A percentile compares a stretch with the other conserved stretches of the same genome.
Conservation (phyloP, 2,329 filamentous ascomycete genomes). For the Ophiocordyceps unilateralis region DNA sequence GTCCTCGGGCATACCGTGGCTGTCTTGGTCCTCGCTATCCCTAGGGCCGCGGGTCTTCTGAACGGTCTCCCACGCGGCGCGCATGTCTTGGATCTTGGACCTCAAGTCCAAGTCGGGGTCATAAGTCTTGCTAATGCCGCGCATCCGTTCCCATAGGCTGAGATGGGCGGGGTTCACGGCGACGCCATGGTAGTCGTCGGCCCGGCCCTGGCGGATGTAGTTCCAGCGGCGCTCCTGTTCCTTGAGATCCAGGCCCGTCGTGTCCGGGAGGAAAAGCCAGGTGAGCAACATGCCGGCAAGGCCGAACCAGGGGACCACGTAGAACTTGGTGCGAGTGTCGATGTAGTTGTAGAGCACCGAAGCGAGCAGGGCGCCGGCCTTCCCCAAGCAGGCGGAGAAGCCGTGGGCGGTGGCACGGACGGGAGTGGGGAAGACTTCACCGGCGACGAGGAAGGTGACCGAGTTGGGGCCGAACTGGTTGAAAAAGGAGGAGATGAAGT, state of each 20-base stretch:
- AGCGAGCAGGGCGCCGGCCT: slow-evolving; percentile 72
- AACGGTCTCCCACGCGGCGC: slow-evolving; percentile 39
- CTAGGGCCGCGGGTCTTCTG: slow-evolving; percentile 28
- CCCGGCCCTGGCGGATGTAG: slow-evolving; percentile 64
- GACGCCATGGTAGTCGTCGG: slow-evolving; percentile 77
- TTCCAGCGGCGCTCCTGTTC: slow-evolving; percentile 91
- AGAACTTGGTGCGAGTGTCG: slow-evolving; percentile 65
- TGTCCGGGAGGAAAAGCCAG: slow-evolving; percentile 80
- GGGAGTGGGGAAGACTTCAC: slow-evolving; percentile 89
- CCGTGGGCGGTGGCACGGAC: slow-evolving; percentile 89
- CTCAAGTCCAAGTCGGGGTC: slow-evolving; percentile 68
- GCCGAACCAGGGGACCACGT: slow-evolving; percentile 91
- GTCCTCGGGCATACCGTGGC: slow-evolving; percentile 21
- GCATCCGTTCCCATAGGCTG: slow-evolving; percentile 70
- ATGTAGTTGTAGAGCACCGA: slow-evolving; percentile 94
- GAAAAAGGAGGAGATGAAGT: slow-evolving; percentile 96
- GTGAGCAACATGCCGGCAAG: slow-evolving; percentile 74
- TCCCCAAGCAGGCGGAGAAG: slow-evolving; percentile 82
- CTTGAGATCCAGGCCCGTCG: slow-evolving; percentile 88
- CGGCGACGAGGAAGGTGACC: slow-evolving; percentile 89
- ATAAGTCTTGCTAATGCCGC: slow-evolving; percentile 67
- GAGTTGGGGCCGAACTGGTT: slow-evolving; percentile 97
- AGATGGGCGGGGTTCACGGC: slow-evolving; percentile 82
- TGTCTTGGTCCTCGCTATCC: slow-evolving; percentile 18
- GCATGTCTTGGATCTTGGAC: slow-evolving; percentile 72